A percentile compares a stretch with the other conserved stretches of the same genome.
phyloP scores from a whole-genome alignment of 345 rosid genomes.

The Camelina hispida region DNA sequence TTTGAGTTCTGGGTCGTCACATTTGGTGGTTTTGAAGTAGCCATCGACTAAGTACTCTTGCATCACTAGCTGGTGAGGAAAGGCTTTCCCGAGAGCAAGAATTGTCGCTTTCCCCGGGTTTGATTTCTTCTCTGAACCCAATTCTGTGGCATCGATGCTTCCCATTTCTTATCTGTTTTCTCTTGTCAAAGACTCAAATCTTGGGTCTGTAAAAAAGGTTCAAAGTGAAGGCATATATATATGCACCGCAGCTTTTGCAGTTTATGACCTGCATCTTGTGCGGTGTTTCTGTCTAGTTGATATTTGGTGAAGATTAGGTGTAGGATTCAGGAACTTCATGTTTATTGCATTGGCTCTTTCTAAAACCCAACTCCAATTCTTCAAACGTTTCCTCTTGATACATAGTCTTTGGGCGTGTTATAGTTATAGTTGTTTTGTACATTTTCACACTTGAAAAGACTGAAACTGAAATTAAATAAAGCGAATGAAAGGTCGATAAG shows the following conservation, averaged over 20 bases:
- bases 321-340: constrained; percentile 41
- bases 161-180: constrained; percentile 54
- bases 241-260: constrained; percentile 24
- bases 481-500: constrained; percentile 7
- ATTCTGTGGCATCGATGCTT: constrained; percentile 46
- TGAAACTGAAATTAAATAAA: constrained; percentile 18
- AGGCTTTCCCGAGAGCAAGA: constrained; percentile 88
- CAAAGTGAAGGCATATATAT: constrained; percentile 35
- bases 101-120: constrained; percentile 78
- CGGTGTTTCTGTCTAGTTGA: constrained; percentile 32
- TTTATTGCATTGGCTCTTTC: constrained; percentile 40
- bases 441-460: constrained; percentile 14
- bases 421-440: not conserved
- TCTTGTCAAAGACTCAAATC: constrained; percentile 17
- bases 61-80: constrained; percentile 96
- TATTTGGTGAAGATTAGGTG: constrained; percentile 61
- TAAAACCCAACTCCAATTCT: constrained; percentile 23
- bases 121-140: constrained; percentile 46
- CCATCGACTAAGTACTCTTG: constrained; percentile 95
- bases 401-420: constrained; percentile 22
- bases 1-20: constrained; percentile 90
- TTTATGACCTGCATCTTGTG: constrained; percentile 28
- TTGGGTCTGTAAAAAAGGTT: constrained; percentile 29
- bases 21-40: constrained; percentile 85
- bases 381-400: not conserved